phyloP scores from a whole-genome alignment of 2,329 filamentous ascomycete species.

The Ophiostoma sp. region DNA sequence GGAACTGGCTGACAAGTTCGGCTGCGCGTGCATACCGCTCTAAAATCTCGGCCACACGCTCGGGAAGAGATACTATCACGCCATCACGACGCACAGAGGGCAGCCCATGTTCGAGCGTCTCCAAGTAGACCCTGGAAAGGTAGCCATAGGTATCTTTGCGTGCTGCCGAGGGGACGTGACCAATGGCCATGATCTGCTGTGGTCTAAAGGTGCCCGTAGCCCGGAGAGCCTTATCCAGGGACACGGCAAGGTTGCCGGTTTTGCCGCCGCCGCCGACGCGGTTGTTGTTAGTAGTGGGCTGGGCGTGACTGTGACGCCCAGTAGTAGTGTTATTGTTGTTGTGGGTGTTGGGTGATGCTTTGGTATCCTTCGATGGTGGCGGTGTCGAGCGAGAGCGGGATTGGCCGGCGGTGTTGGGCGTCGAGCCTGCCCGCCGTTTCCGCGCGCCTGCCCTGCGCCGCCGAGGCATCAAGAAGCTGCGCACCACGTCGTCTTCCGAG shows the following conservation, averaged over 20 bases:
- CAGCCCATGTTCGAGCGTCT: slow-evolving; percentile 47
- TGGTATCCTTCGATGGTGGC: slow-evolving; percentile 32
- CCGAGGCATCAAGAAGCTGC: slow-evolving; percentile 52
- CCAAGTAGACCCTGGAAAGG: slow-evolving; percentile 52
- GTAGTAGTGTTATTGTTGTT: background rate
- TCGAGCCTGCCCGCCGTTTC: slow-evolving; percentile 42
- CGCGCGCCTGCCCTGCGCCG: slow-evolving; percentile 33
- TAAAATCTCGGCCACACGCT: slow-evolving; percentile 48
- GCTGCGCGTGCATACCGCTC: slow-evolving; percentile 55
- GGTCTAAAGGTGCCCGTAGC: slow-evolving; percentile 53
- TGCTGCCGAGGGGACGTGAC: slow-evolving; percentile 49
- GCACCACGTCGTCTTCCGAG: slow-evolving; percentile 60
- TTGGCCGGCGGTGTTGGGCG: slow-evolving; percentile 36
- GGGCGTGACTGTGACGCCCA: background rate
- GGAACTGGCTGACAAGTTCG: slow-evolving; percentile 51
- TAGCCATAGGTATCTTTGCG: slow-evolving; percentile 52
- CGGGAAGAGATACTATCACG: slow-evolving; percentile 35
- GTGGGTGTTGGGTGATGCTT: background rate
- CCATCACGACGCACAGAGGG: slow-evolving; percentile 36
- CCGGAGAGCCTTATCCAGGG: slow-evolving; percentile 54
- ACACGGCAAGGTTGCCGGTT: slow-evolving; percentile 34
- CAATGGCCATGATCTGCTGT: slow-evolving; percentile 59
- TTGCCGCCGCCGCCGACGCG: slow-evolving; percentile 28
- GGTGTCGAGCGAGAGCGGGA: slow-evolving; percentile 44
- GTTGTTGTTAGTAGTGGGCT: background rate